Evolutionary conservation across 371 early-diverging fungal genomes (phyloP).

Genomic region (Quaeritorhiza haematococci): DNA sequence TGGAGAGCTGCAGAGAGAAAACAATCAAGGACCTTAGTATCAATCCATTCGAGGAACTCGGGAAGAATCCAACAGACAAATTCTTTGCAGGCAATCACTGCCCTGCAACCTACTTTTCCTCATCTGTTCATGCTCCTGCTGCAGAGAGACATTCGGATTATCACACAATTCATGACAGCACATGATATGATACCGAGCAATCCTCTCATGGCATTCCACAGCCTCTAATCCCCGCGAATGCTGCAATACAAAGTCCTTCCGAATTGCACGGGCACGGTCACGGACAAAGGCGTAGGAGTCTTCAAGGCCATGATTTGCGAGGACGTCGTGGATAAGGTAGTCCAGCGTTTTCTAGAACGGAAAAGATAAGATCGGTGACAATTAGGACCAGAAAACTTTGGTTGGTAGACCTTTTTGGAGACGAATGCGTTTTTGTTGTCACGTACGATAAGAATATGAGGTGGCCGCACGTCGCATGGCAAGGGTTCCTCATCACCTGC

Average conservation of each 20-base stretch:
- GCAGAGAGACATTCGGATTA: conserved; percentile 57
- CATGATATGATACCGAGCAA: conserved; percentile 85
- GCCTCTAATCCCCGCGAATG: conserved; percentile 66
- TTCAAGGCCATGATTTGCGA: conserved; percentile 42
- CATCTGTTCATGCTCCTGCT: conserved; percentile 85
- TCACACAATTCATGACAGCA: conserved; percentile 70
- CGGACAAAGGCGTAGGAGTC: conserved; percentile 80
- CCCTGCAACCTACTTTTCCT: conserved; percentile 72
- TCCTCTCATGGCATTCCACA: conserved; percentile 71
- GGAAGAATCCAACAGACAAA: no score
- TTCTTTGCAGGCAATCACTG: no score
- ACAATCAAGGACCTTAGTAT: no score
- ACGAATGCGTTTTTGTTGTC: no score
- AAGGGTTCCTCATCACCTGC: conserved; percentile 85
- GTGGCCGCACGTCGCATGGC: conserved; percentile 87
- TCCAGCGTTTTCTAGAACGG: conserved; percentile 59
- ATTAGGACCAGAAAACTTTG: conserved; percentile 1
- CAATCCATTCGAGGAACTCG: no score
- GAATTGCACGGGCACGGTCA: conserved; percentile 82
- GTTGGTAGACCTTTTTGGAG: neutral
- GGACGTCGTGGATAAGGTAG: conserved; percentile 66
- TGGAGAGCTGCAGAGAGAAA: no score
- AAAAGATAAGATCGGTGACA: neutral
- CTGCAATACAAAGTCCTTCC: conserved; percentile 85
- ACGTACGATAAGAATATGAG: conserved; percentile 58